Conservation (phyloP, 2,329 filamentous ascomycete genomes). For the Fusarium chlamydosporum region DNA sequence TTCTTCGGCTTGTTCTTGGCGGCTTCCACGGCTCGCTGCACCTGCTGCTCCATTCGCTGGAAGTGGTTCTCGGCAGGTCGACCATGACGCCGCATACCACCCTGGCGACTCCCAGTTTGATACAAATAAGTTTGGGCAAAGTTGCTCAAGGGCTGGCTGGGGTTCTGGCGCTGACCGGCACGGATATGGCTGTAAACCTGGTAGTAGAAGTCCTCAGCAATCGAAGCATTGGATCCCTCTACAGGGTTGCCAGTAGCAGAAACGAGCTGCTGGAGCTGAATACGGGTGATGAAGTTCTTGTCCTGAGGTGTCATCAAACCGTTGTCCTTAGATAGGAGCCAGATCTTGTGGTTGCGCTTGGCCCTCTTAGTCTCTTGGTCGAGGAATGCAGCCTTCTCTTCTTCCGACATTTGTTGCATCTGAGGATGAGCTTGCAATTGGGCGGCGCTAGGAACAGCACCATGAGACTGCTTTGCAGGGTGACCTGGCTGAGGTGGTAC, state of each 20-base stretch:
- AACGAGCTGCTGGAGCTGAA: conserved; percentile 96
- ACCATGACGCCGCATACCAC: conserved; percentile 79
- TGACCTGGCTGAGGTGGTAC: conserved; percentile 55
- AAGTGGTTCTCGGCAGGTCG: conserved; percentile 95
- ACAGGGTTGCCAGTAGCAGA: conserved; percentile 90
- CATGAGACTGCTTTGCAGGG: conserved; percentile 64
- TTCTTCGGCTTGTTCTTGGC: conserved; percentile 98
- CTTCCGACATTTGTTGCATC: conserved; percentile 81
- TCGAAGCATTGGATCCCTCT: conserved; percentile 83
- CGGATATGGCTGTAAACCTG: conserved; percentile 97
- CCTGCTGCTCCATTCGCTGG: conserved; percentile 99
- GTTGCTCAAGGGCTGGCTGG: conserved; percentile 92
- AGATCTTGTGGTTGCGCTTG: conserved; percentile 98
- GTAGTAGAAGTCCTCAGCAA: conserved; percentile 97
- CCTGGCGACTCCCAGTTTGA: conserved; percentile 89
- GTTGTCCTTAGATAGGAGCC: conserved; percentile 91
- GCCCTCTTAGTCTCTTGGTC: conserved; percentile 94
- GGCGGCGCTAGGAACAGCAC: conserved; percentile 59
- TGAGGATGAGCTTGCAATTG: conserved; percentile 57
- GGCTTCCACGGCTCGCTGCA: conserved; percentile 95
- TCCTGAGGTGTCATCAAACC: conserved; percentile 99
- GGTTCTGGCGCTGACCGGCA: conserved; percentile 88
- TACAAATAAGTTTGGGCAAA: conserved; percentile 98
- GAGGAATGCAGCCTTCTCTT: conserved; percentile 86
- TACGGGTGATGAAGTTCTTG: conserved; percentile 99